Base-by-base conservation (phyloP, 768 basidiomycete species). In the Lyophyllum decastes region DNA sequence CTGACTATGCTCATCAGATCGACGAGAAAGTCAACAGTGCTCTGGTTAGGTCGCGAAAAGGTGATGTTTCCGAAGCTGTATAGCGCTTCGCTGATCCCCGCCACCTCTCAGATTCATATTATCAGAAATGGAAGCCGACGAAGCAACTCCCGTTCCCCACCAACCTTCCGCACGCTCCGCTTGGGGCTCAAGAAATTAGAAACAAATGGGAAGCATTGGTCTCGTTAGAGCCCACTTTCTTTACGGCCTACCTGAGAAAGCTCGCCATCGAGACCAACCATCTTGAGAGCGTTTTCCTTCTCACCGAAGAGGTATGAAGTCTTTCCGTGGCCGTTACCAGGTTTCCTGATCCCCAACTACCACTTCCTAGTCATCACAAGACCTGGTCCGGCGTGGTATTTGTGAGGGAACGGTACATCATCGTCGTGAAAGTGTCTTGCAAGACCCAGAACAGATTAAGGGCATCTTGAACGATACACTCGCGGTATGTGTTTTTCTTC, bases 241-340 rank as follows among this genome's bases (percentile, higher is more conserved):
- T 57, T 49, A 35, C 49, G 22, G 46, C 58, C 6, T 69, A 70
- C 56, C 52, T 70, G 54, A 65, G 35, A 44, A 64, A 58, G 24
- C 55, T 67, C 17, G 65, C 66, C 21, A 68, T 71, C n/a, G 69
- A 71, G 49, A 68, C 70, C 25, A 70, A 70, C 52, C 68, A 68
- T 35, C 52, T 70, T 17, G 69, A 73, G 49, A 65, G 60, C 43
- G 59, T 54, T 22, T 70, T 70, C 52, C 43, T 63, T 35, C 49
- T 67, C 21, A 66, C 62, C 8, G 35, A 62, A 58, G 54, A 22
- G 38, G 67, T 67, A 46, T 38, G 65, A 41, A 4, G 2, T 12
- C 22, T 45, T 24, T 25, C 22, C 5, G 22, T 24, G 22, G 10
- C 4, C 30, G 5, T 30, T 25, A 24, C 10, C n/a, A 59, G 6